These are phyloP conservation scores for Paracamarosporium sp. DNA, from an alignment of 2,329 filamentous ascomycete genomes.

Conservation along the genomic window DNA sequence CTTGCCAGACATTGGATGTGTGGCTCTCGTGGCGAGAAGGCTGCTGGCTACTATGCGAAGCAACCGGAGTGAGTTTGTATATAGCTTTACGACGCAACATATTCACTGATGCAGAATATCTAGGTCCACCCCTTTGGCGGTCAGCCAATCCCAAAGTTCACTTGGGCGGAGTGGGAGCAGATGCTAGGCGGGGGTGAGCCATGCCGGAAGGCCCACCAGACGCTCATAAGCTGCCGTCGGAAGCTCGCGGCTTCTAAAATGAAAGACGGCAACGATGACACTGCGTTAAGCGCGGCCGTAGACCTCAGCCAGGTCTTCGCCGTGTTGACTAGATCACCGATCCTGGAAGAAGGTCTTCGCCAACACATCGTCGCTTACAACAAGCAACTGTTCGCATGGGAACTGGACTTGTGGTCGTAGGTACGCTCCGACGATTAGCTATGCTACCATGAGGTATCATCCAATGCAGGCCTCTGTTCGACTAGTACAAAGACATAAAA, in stretches of 20 bases:
- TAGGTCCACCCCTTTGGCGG: slow-evolving; percentile 3
- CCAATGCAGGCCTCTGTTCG: too few relatives aligned
- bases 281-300: neutral
- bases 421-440: neutral
- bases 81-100: neutral
- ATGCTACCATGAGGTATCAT: neutral
- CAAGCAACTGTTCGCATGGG: neutral
- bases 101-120: neutral
- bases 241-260: neutral
- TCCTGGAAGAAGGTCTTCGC: neutral
- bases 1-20: neutral
- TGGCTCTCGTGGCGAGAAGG: slow-evolving; percentile 8
- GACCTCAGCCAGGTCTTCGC: neutral
- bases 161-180: slow-evolving; percentile 1
- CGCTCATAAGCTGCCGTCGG: neutral
- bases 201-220: neutral
- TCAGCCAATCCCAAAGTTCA: neutral
- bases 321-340: neutral
- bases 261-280: neutral
- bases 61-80: neutral
- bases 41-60: neutral
- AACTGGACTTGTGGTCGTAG: neutral
- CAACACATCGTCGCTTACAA: neutral
- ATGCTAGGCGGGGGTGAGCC: neutral
- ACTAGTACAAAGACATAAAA: too few relatives aligned